These are phyloP conservation scores for Musa itinerans DNA, from an alignment of 176 grass and related monocot species.

Conservation along the genomic window DNA sequence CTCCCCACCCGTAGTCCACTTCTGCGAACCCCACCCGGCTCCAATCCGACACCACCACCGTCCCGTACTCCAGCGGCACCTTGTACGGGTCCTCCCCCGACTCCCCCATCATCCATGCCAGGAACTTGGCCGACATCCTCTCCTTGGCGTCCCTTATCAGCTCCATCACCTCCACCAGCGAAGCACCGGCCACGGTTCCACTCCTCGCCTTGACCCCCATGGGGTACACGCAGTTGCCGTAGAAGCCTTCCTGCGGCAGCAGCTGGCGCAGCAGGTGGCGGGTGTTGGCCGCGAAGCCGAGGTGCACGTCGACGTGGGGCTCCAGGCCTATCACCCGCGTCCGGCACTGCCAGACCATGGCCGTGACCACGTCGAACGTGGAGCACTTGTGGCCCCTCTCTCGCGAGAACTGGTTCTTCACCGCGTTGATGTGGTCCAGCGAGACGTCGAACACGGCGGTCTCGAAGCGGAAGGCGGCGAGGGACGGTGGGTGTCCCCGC, in stretches of 20 bases:
- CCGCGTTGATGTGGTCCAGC: constrained; percentile 35
- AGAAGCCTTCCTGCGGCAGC: constrained; percentile 54
- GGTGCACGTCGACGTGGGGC: constrained; percentile 23
- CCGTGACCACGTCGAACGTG: constrained; percentile 62
- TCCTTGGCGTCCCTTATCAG: constrained; percentile 50
- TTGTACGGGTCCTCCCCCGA: constrained; percentile 40
- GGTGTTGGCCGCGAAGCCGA: constrained; percentile 42
- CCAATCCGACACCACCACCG: constrained; percentile 61
- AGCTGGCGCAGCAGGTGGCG: constrained; percentile 49
- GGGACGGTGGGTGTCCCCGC: constrained; percentile 13
- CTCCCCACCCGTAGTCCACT: constrained; percentile 55
- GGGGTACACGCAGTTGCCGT: constrained; percentile 62
- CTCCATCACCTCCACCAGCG: constrained; percentile 31
- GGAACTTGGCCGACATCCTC: constrained; percentile 25
- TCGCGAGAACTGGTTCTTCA: constrained; percentile 30
- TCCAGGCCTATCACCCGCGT: constrained; percentile 35
- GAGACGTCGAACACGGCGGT: constrained; percentile 53
- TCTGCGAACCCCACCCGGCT: constrained; percentile 60
- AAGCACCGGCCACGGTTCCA: constrained; percentile 26
- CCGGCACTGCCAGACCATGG: constrained; percentile 49
- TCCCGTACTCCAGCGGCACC: constrained; percentile 50
- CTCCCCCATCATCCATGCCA: constrained; percentile 40
- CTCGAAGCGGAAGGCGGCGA: constrained; percentile 39
- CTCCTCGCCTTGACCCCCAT: constrained; percentile 29
- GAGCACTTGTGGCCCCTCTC: constrained; percentile 53